A percentile compares a stretch with the other conserved stretches of the same genome.
Evolutionary conservation across 805 yeast genomes (phyloP).

Genomic region (Saturnispora kantuleensis): DNA sequence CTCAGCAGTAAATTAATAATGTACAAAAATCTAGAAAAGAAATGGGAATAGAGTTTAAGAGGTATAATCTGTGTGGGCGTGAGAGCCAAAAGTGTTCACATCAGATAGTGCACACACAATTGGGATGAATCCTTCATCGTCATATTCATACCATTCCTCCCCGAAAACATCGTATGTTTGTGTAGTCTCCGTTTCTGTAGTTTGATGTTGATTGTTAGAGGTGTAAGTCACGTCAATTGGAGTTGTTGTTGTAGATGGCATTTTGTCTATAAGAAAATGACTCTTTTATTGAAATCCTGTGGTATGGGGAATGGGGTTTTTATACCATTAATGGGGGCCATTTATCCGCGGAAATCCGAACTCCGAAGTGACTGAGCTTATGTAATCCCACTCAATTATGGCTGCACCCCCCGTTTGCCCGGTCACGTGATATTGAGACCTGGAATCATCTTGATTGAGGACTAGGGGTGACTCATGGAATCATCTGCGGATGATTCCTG

Average conservation of each 20-base stretch:
- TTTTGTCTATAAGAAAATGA: neutral
- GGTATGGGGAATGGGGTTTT: neutral
- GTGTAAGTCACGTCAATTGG: neutral
- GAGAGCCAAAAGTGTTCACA: slow-evolving; percentile 7
- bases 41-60: neutral
- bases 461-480: too few relatives aligned
- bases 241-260: neutral
- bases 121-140: slow-evolving; percentile 7
- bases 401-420: too few relatives aligned
- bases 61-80: neutral
- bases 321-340: neutral
- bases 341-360: slow-evolving; percentile 1
- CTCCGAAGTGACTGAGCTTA: neutral
- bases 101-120: slow-evolving; percentile 7
- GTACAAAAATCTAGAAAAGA: neutral
- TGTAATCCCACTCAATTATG: too few relatives aligned
- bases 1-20: neutral
- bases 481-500: too few relatives aligned
- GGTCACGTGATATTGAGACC: too few relatives aligned
- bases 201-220: neutral
- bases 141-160: slow-evolving; percentile 6
- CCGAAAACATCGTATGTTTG: slow-evolving; percentile 2
- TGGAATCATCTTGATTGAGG: too few relatives aligned
- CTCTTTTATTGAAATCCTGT: too few relatives aligned
- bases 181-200: neutral